Evolutionary conservation across 2,329 filamentous ascomycete species (phyloP), one percentile per base, ranked within the genome.

Genomic region (Penicillium sp.): DNA sequence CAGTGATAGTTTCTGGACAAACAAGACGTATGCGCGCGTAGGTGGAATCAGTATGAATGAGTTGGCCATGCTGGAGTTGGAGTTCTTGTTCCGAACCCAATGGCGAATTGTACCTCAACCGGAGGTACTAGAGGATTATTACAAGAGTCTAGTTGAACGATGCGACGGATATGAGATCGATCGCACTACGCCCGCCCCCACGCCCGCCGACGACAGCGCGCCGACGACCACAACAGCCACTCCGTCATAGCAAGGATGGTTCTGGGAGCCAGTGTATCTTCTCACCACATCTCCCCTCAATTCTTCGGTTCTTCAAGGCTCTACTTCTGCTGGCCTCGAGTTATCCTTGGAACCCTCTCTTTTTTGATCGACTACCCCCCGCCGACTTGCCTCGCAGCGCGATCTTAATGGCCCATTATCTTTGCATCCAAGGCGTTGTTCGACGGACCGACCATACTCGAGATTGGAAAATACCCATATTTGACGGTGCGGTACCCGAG

Each of bases 31-130:
- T 70, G 92, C 94, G 34, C 83, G 90, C 50, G 92, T 99, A 0
- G 94, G 94, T 5, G 94, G 94, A 57, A 91, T 99, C 45, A 91
- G 90, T 60, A 81, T 96, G 34, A 85, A 88, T 45, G 94, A 99
- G 72, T 76, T 99, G 58, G 95, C 94, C 53, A 78, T 96, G 51
- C 78, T 99, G 9, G 94, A 99, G 71, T 80, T 99, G 28, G 94
- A 99, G 65, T 96, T 99, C 61, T 76, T 99, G 29, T 90, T 92
- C 67, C 82, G 90, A 48, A 88, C 99, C 26, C 90, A 96, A 66
- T 99, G 94, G 93, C 89, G 88, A 65, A 99, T 99, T 61, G 92
- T 99, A 3, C 94, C 94, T 5, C 91, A 95, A 65, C 92, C 94
- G 1, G 94, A 97, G 69, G 88, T 95, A 2, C 78, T 99, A 41